Percentiles rank a stretch among this genome's conserved stretches.
Conservation (phyloP, 1,284 basidiomycete genomes). For the Malassezia arunalokei region DNA sequence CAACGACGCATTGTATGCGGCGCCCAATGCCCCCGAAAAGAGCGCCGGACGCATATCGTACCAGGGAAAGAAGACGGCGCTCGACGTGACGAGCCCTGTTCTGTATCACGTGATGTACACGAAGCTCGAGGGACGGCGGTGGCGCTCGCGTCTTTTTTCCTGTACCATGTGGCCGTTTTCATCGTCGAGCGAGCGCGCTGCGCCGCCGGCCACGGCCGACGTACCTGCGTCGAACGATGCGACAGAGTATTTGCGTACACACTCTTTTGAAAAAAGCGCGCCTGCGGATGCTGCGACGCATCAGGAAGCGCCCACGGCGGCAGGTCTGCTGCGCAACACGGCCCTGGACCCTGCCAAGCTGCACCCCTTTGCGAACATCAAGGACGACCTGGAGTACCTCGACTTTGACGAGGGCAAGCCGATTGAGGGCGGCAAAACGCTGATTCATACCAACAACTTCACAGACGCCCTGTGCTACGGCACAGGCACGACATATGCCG, state of each 20-base stretch:
- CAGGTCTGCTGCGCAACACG: slow-evolving; percentile 73
- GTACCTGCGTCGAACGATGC: background rate
- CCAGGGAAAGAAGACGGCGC: too few relatives aligned
- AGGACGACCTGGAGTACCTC: slow-evolving; percentile 45
- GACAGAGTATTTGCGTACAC: slow-evolving; percentile 26
- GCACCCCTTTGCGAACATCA: slow-evolving; percentile 49
- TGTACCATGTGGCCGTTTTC: slow-evolving; percentile 13
- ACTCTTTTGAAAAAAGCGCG: slow-evolving; percentile 21
- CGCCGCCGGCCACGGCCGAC: background rate
- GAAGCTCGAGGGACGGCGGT: background rate
- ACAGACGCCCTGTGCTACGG: slow-evolving; percentile 99
- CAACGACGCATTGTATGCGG: slow-evolving; percentile 22
- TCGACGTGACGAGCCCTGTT: too few relatives aligned
- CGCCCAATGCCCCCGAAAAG: background rate
- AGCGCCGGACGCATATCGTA: background rate
- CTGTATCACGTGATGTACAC: background rate
- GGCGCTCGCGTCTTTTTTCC: background rate
- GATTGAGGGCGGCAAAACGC: slow-evolving; percentile 41
- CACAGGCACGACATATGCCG: slow-evolving; percentile 94
- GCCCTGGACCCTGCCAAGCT: slow-evolving; percentile 71
- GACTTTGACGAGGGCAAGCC: slow-evolving; percentile 41
- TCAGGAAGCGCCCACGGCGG: slow-evolving; percentile 89
- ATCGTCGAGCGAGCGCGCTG: background rate
- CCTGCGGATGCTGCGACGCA: slow-evolving; percentile 52
- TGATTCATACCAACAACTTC: slow-evolving; percentile 64